Percentiles rank a stretch among this genome's conserved stretches.
Evolutionary conservation across 306 rosid species (phyloP).

Genomic region (Sphenostylis stenocarpa): DNA sequence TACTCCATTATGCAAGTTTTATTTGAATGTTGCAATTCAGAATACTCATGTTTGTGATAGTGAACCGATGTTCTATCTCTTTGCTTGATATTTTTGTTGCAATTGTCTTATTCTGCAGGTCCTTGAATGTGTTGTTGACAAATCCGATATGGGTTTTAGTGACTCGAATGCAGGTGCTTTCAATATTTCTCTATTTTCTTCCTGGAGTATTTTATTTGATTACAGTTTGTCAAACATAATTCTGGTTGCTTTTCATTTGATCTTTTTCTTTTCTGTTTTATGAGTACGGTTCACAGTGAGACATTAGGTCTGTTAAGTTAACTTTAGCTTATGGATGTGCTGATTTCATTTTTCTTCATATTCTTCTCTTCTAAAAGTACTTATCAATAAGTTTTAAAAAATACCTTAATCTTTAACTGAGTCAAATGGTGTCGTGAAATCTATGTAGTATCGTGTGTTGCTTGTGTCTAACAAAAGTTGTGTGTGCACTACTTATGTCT

Average conservation of each 20-base stretch:
- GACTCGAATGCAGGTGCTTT: conserved; percentile 88
- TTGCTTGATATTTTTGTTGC: conserved; percentile 7
- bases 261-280: background rate
- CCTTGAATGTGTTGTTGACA: conserved; percentile 74
- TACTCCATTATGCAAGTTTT: background rate
- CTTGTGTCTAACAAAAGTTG: background rate
- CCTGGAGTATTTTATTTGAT: background rate
- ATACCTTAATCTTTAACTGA: background rate
- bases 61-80: background rate
- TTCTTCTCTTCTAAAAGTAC: too few species aligned
- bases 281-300: background rate
- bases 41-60: background rate
- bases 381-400: too few species aligned
- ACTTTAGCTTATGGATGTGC: too few species aligned
- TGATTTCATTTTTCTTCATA: too few species aligned
- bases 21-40: conserved; percentile 10
- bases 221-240: conserved; percentile 10
- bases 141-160: conserved; percentile 88
- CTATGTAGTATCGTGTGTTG: too few species aligned
- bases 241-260: conserved; percentile 14
- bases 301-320: background rate
- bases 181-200: background rate
- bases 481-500: background rate
- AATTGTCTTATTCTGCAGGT: conserved; percentile 52
- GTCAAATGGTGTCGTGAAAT: background rate